Evolutionary conservation across 371 early-diverging fungal species (phyloP).

Genomic region (Gilbertella persicaria): DNA sequence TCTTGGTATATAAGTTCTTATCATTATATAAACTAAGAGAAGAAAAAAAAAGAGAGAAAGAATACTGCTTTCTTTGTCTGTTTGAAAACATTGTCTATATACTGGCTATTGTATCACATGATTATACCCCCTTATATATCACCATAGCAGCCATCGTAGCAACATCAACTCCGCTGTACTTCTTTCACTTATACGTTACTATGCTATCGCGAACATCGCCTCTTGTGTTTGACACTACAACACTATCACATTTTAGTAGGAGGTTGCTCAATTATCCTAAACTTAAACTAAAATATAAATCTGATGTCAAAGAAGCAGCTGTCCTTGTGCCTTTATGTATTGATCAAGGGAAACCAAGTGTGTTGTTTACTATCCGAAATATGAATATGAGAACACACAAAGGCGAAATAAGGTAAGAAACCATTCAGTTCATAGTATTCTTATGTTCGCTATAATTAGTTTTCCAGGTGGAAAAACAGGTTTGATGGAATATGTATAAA

Average conservation of each 20-base stretch:
- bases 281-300: conserved; percentile 37
- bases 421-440: not conserved
- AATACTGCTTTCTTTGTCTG: no score
- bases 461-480: conserved; percentile 82
- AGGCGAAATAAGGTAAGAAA: conserved; percentile 73
- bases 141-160: not conserved
- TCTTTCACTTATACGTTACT: not conserved
- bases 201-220: conserved; percentile 18
- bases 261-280: conserved; percentile 42
- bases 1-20: not conserved
- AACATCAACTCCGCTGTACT: not conserved
- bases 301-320: conserved; percentile 43
- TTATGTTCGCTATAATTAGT: conserved; percentile 25
- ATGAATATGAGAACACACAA: conserved; percentile 69
- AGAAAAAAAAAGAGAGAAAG: conserved; percentile 3
- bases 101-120: not conserved
- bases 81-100: conserved; percentile 1
- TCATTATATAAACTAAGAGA: conserved; percentile 7
- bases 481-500: no score
- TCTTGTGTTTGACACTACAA: conserved; percentile 31
- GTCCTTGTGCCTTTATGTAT: conserved; percentile 67
- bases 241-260: conserved; percentile 31
- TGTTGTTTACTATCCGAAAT: conserved; percentile 84
- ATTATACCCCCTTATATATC: not conserved
- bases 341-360: conserved; percentile 62